phyloP scores from a whole-genome alignment of 2,329 filamentous ascomycete genomes.

The Botrytis hyacinthi region DNA sequence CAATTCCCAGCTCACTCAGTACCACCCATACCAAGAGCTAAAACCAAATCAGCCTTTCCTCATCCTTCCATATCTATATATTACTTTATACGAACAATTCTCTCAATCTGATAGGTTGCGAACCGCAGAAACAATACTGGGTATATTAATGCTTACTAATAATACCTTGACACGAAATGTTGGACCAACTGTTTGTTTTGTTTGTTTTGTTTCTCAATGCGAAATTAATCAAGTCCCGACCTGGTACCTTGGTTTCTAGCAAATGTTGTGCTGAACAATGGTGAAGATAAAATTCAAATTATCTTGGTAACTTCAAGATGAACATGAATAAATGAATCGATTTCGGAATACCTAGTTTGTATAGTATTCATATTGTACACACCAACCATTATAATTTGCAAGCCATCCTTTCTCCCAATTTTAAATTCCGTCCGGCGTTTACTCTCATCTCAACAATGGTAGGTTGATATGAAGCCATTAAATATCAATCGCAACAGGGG shows the following conservation, averaged over 20 bases:
- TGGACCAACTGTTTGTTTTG: not conserved
- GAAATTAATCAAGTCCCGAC: not conserved
- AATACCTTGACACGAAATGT: not conserved
- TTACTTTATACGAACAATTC: not conserved
- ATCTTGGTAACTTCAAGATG: not conserved
- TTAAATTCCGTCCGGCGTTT: not conserved
- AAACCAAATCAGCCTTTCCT: not conserved
- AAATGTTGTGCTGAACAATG: not conserved
- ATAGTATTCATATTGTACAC: not conserved
- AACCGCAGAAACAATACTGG: not conserved
- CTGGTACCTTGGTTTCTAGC: not conserved
- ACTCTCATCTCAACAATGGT: slow-evolving; percentile 3
- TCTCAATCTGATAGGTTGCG: not conserved
- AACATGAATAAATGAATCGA: not conserved
- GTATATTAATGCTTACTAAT: not conserved
- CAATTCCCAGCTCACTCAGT: not conserved
- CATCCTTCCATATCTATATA: not conserved
- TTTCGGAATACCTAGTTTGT: not conserved
- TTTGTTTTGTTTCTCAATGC: not conserved
- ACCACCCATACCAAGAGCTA: not conserved
- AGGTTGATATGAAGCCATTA: slow-evolving; percentile 11
- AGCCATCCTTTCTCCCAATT: not conserved
- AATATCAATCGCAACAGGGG: slow-evolving; percentile 11
- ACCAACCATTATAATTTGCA: slow-evolving; percentile 13
- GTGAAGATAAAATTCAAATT: no score